Base-by-base conservation (phyloP, 352 stramenopile genomes). In the Blastocystis sp. region DNA sequence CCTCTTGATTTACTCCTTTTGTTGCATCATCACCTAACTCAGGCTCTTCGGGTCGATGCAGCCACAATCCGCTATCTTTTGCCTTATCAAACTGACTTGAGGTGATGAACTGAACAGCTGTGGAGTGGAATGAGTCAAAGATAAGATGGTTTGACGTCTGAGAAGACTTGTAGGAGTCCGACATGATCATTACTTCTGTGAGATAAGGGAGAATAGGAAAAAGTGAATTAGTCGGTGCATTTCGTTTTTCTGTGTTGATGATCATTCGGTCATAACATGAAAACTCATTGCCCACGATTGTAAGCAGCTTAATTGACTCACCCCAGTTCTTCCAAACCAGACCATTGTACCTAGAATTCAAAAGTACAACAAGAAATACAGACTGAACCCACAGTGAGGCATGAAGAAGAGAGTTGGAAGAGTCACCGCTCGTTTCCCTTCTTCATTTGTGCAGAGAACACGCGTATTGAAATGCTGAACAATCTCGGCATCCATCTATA, bases 321-420 rank as follows among this genome's bases (percentile, higher is more conserved):
- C 62, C 62, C 62, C 62, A 73, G 29, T 73, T 73, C 23, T 39
- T 73, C 62, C 62, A 73, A n/a, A 73, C 29, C 13, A 73, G 23
- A 20, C 62, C 29, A 43, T 73, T 73, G 29, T 73, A 73, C 20
- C 50, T 59, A 59, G 50, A n/a, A n/a, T n/a, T n/a, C 13, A 59
- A 59, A n/a, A n/a, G 20, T 0, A 59, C 20, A 3, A 59, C 11
- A 13, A 59, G 50, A 59, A 3, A 59, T 59, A 59, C 20, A 73
- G 20, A 20, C 62, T 73, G 62, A 73, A 73, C 18, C 62, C 62
- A 20, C 62, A 73, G 29, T 73, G 62, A 73, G 62, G 62, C 62
- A 73, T 73, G 26, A 47, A 73, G 47, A 73, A 73, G 0, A 73
- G 29, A 20, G 62, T 73, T 15, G 29, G 29, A 29, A 18, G 9